Evolutionary conservation across 495 filamentous ascomycete species (phyloP).

Genomic region (Penicillium robsamsonii): DNA sequence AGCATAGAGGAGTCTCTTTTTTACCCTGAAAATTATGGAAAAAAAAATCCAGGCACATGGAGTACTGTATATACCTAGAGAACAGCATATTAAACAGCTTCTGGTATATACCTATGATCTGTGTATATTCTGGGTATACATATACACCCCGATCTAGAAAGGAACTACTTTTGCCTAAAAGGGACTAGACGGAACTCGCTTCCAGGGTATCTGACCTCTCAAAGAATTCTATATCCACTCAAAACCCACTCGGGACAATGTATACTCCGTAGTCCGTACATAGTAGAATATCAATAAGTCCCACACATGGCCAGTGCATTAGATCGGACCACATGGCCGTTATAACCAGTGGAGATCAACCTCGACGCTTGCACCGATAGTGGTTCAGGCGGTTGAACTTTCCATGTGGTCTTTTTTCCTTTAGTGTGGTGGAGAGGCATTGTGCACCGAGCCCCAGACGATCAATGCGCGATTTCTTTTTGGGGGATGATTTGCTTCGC

Average conservation of each 20-base stretch:
- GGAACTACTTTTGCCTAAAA: background rate
- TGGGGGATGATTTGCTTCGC: slow-evolving; percentile 9
- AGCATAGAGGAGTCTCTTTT: background rate
- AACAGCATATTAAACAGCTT: too few species aligned
- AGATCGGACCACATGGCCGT: slow-evolving; percentile 14
- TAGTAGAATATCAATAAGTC: slow-evolving; percentile 6
- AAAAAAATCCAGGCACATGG: too few species aligned
- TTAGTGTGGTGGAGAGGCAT: background rate
- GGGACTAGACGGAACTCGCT: background rate
- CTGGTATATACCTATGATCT: too few species aligned
- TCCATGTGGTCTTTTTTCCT: background rate
- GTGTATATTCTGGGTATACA: too few species aligned
- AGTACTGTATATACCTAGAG: too few species aligned
- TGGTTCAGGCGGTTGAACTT: background rate
- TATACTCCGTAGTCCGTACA: background rate
- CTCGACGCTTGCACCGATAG: background rate
- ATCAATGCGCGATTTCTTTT: slow-evolving; percentile 25
- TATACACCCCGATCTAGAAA: background rate
- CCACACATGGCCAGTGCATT: slow-evolving; percentile 15
- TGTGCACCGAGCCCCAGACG: slow-evolving; percentile 9
- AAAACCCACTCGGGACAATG: background rate
- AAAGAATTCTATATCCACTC: background rate
- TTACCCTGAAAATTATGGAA: too few species aligned
- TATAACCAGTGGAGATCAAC: slow-evolving; percentile 17
- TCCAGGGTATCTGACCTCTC: background rate